Base-by-base conservation (phyloP, 768 basidiomycete genomes). In the Mycena kentingensis region DNA sequence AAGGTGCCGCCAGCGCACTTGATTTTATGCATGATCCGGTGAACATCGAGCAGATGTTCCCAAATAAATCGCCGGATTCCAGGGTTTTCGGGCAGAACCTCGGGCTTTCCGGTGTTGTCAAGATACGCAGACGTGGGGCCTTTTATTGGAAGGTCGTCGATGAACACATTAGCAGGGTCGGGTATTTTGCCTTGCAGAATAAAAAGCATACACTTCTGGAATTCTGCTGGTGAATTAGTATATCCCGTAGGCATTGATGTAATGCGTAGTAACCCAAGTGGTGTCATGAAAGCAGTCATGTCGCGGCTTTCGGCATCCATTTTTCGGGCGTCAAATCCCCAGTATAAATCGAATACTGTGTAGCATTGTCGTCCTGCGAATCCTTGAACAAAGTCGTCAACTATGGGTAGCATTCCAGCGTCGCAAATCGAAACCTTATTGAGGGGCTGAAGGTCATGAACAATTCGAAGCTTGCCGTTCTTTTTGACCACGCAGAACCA, bases 401-500 rank as follows among this genome's bases (percentile, higher is more conserved):
- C 54, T 15, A 65, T 63, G 0, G 73, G 73, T 1, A 65, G 60
- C 0, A 70, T 19, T 1, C 66, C 70, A 7, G 72, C 68, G 51
- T 75, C 70, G 12, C 60, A 29, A 5, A 78, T 73, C 0, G 69
- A 66, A 1, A 77, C 68, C 19, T 49, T 43, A 47, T 77, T 77
- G 0, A 77, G 60, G 0, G 69, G 72, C 45, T 72, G 65, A 0
- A 77, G 56, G 34, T 70, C 66, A 44, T 75, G 73, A 0, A 78
- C 72, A 6, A 74, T 60, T 6, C 68, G 39, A 0, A 78, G 52
- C 0, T 53, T 64, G 44, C 44, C 70, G 52, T 56, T 65, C 36
- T 71, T 70, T 54, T 77, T 77, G 0, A 65, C 26, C 0, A 76
- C 71, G 16, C 60, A 64, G 45, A 77, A 77, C 73, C 71, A 74